Conservation (phyloP, 164 flowering plant species). For the Dillenia turbinata region DNA sequence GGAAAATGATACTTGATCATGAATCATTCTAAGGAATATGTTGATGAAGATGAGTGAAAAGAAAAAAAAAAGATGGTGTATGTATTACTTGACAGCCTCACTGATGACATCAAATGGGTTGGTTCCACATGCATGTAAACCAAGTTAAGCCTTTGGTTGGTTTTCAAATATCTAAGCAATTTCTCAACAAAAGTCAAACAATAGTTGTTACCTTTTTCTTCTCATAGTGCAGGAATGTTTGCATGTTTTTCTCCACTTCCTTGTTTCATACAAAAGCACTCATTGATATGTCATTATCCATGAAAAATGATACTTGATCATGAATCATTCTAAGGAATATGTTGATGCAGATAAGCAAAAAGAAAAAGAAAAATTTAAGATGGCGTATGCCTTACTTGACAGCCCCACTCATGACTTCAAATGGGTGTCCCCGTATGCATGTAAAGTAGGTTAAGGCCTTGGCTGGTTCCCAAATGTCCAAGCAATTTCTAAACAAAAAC, state of each 20-base stretch:
- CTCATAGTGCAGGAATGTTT: conserved; percentile 82
- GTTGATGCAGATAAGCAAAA: no score
- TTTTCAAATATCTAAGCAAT: conserved; percentile 15
- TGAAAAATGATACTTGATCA: background rate
- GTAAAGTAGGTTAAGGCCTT: no score
- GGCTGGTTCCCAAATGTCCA: background rate
- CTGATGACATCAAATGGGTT: conserved; percentile 89
- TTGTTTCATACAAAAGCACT: background rate
- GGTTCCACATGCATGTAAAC: conserved; percentile 86
- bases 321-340: no score
- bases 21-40: no score
- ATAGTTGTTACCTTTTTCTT: conserved; percentile 66
- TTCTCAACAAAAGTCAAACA: background rate
- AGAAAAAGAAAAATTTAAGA: no score
- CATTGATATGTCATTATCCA: background rate
- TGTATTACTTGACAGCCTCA: conserved; percentile 82
- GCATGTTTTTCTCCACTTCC: conserved; percentile 69
- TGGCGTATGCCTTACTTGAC: no score
- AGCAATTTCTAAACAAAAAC: background rate
- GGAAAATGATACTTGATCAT: background rate
- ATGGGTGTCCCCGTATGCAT: no score
- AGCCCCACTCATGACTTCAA: no score
- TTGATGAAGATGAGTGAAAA: no score
- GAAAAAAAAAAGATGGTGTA: background rate
- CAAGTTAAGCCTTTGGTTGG: conserved; percentile 62